Evolutionary conservation across 1,139 yeast genomes (phyloP), one percentile per base, ranked within the genome.

Genomic region (Suhomyces coccinellae): DNA sequence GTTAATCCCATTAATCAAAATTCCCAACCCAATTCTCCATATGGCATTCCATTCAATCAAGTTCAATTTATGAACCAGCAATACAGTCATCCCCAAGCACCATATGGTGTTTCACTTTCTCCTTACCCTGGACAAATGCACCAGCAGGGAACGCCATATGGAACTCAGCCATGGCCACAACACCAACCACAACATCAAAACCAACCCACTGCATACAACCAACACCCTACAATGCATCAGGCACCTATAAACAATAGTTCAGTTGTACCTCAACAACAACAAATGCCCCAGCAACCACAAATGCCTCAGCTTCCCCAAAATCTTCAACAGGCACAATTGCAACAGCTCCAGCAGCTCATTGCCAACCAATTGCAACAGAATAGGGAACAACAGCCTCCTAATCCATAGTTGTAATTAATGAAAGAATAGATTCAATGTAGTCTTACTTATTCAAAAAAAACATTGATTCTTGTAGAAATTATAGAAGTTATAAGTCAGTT

Each of bases 331-430:
- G 43, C 46, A 11, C 55, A 64, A 37, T 54, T 67, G 37, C 65
- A 64, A 38, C 62, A 65, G 43, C 55, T 67, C 32, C 69, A 67
- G 44, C 69, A 65, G 43, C 45, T 66, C 41, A 55, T 67, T 32
- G 56, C 57, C 17, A 60, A 57, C 37, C 67, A 63, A 41, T 49
- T 62, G 30, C 55, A 52, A 32, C 52, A 55, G 33, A 43, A 40
- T 31, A 56, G 52, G 35, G 53, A 51, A 7, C 57, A 49, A 24
- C 54, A 51, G 11, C 38, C 41, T 14, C 38, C 38, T 15, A 8
- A 28, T 12, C 24, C 14, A 17, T 26, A 15, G 17, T 15, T 27
- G 11, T 17, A 10, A 26, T 24, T 22, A 2, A 17, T 26, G n/a
- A 11, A 32, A 6, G 12, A 17, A 15, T 32, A 9, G 10, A 12